Percentiles rank a stretch among this genome's conserved stretches.
Evolutionary conservation across 2,329 filamentous ascomycete genomes (phyloP).

Genomic region (Colletotrichum sp.): DNA sequence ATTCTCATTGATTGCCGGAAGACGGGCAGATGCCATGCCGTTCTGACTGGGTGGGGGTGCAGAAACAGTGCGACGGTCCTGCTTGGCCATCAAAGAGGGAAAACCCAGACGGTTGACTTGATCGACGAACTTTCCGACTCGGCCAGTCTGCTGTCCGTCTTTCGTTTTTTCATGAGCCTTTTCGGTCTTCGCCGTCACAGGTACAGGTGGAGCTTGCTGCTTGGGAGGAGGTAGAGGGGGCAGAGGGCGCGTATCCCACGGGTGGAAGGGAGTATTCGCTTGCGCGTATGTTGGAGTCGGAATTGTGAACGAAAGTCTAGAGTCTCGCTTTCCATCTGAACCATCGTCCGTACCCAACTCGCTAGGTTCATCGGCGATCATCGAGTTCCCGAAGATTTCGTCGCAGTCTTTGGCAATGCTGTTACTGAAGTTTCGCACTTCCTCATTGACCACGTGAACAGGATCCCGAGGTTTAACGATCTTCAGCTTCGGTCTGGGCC

Average conservation of each 20-base stretch:
- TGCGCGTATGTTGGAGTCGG: slow-evolving; percentile 35
- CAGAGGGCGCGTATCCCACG: slow-evolving; percentile 54
- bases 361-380: slow-evolving; percentile 43
- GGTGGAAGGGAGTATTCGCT: slow-evolving; percentile 29
- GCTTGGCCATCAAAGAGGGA: slow-evolving; percentile 33
- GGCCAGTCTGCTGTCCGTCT: slow-evolving; percentile 3
- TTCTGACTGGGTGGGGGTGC: slow-evolving; percentile 52
- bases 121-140: slow-evolving; percentile 19
- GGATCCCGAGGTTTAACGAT: slow-evolving; percentile 20
- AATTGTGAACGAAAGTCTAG: slow-evolving; percentile 47
- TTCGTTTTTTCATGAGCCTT: neutral
- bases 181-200: neutral
- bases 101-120: slow-evolving; percentile 28
- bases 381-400: slow-evolving; percentile 81
- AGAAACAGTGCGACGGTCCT: slow-evolving; percentile 54
- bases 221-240: slow-evolving; percentile 48
- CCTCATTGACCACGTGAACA: slow-evolving; percentile 62
- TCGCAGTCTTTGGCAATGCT: slow-evolving; percentile 87
- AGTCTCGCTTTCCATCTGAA: slow-evolving; percentile 34
- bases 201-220: neutral
- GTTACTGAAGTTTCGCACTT: slow-evolving; percentile 81
- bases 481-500: slow-evolving; percentile 26
- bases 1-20: slow-evolving; percentile 57
- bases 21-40: slow-evolving; percentile 38
- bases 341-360: slow-evolving; percentile 31